Percentiles rank a stretch among this genome's conserved stretches.
Evolutionary conservation across 2,329 filamentous ascomycete species (phyloP).

Genomic region (Microdochium trichocladiopsis): DNA sequence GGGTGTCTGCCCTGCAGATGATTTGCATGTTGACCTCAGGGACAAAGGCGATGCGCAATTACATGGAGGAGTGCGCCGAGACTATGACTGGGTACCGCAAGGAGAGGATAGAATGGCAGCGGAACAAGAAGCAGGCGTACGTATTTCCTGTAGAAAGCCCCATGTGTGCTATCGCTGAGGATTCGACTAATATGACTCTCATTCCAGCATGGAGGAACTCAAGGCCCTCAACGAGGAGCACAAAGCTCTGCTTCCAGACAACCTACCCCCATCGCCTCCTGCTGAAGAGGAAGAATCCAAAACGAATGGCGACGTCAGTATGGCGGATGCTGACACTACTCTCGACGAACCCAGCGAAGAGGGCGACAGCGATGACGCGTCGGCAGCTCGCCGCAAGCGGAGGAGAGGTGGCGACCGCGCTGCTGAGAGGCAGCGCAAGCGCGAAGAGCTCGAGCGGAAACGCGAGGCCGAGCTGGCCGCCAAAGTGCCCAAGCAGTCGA

Average conservation of each 20-base stretch:
- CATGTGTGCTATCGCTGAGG: not conserved
- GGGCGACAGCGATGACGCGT: constrained; percentile 67
- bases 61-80: constrained; percentile 86
- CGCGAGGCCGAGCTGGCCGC: constrained; percentile 56
- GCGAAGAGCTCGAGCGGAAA: constrained; percentile 65
- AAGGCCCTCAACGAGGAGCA: constrained; percentile 64
- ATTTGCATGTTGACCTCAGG: constrained; percentile 80
- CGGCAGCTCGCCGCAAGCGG: constrained; percentile 38
- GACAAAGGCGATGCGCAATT: constrained; percentile 78
- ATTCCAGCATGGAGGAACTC: constrained; percentile 59
- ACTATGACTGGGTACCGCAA: constrained; percentile 94
- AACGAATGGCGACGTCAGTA: constrained; percentile 51
- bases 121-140: constrained; percentile 62
- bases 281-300: constrained; percentile 36
- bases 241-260: constrained; percentile 67
- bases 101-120: constrained; percentile 89
- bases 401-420: constrained; percentile 61
- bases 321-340: constrained; percentile 58
- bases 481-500: constrained; percentile 72
- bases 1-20: constrained; percentile 74
- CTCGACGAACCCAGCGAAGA: constrained; percentile 52
- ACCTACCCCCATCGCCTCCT: constrained; percentile 57
- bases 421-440: constrained; percentile 68
- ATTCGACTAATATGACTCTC: constrained; percentile 17
- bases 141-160: constrained; percentile 18